Evolutionary conservation across 768 basidiomycete genomes (phyloP), one percentile per base, ranked within the genome.

Genomic region (Trametes sanguinea): DNA sequence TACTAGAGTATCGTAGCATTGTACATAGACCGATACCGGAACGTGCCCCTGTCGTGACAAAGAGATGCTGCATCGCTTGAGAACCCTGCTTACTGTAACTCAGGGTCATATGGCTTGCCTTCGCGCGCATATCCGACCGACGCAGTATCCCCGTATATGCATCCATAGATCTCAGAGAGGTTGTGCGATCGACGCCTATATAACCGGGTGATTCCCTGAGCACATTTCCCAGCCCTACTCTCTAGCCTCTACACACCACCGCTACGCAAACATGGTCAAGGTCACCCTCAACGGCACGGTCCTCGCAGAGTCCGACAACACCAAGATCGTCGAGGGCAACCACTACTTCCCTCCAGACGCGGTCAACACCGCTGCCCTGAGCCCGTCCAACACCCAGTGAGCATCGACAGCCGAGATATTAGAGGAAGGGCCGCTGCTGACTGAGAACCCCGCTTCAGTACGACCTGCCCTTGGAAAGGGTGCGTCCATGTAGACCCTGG

Each of bases 401-500:
- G 43, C 65, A 60, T 22, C 27, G 51, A 11, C 9, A n/a, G 33
- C 47, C 14, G 37, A 4, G 46, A 16, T 3, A 57, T 27, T 14
- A 9, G 14, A 27, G 44, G 47, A 11, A 11, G 35, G 6, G 30
- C 22, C 51, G 9, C 6, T 33, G 11, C 43, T 45, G 47, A 2
- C 46, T 56, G 53, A 42, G 37, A 44, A 48, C 37, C 54, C 14
- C 6, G 6, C n/a, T 54, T 3, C 55, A 87, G 87, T 56, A 77
- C 83, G 14, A 62, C 71, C 4, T 92, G 90, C 67, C 75, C 80
- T 6, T 90, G 90, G 89, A 92, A 92, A 73, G 89, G 88, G 88
- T 87, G 67, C 53, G 79, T 22, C 1, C 9, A 32, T 1, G 3
- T 32, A 11, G 58, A 2, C 44, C 17, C 22, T 22, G 22, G 16